Evolutionary conservation across 2,329 filamentous ascomycete species (phyloP).

Genomic region (Cryphonectria naterciae): DNA sequence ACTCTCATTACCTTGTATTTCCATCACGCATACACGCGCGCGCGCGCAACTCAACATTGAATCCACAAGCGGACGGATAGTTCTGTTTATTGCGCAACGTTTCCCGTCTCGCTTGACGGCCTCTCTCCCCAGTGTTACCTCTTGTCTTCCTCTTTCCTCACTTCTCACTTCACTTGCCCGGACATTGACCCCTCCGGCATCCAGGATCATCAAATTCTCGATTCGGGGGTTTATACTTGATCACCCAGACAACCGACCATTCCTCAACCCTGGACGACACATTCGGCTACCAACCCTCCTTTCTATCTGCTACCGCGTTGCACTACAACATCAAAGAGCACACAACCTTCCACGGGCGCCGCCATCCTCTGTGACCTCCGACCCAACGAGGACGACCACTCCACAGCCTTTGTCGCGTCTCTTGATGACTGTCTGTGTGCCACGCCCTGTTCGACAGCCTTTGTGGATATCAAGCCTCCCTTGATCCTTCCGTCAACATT

Average conservation of each 20-base stretch:
- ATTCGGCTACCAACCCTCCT: slow-evolving; percentile 13
- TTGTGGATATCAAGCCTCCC: not conserved
- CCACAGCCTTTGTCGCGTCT: slow-evolving; percentile 4
- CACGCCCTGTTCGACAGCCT: not conserved
- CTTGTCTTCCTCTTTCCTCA: not conserved
- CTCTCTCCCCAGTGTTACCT: slow-evolving; percentile 19
- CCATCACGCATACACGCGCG: not conserved
- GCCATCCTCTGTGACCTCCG: not conserved
- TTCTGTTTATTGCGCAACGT: slow-evolving; percentile 23
- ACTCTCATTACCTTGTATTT: not conserved
- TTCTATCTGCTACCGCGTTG: slow-evolving; percentile 12
- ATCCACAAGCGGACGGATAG: not conserved
- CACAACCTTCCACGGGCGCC: slow-evolving; percentile 12
- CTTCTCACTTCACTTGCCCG: slow-evolving; percentile 1
- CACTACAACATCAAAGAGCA: slow-evolving; percentile 9
- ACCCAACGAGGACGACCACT: not conserved
- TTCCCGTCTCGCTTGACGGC: slow-evolving; percentile 14
- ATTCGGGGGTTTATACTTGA: slow-evolving; percentile 13
- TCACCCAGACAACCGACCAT: slow-evolving; percentile 29
- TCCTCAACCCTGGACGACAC: slow-evolving; percentile 11
- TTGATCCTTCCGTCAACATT: slow-evolving; percentile 13
- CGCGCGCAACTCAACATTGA: not conserved
- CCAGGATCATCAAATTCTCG: slow-evolving; percentile 18
- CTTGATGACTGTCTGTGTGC: slow-evolving; percentile 20
- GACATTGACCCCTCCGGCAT: slow-evolving; percentile 8